These are phyloP conservation scores for Capronia americana DNA, from an alignment of 2,329 filamentous ascomycete genomes.

Conservation along the genomic window DNA sequence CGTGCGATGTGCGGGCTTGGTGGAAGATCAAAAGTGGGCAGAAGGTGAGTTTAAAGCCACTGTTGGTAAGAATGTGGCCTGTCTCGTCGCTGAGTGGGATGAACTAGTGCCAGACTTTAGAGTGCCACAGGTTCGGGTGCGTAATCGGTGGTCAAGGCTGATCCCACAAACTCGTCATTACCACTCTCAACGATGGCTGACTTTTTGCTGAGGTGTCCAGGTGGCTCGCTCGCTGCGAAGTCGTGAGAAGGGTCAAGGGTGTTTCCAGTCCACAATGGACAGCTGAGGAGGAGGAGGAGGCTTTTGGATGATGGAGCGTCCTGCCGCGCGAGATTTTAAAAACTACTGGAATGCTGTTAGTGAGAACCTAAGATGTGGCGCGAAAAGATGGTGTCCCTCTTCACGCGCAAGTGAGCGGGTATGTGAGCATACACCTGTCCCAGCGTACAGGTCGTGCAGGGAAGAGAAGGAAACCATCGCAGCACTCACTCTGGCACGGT, in stretches of 20 bases:
- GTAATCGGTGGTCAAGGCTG: conserved; percentile 8
- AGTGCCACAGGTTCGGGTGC: conserved; percentile 11
- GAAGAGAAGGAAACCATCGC: neutral
- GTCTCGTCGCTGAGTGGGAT: conserved; percentile 10
- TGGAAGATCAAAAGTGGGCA: conserved; percentile 39
- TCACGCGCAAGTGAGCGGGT: conserved; percentile 7
- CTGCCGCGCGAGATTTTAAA: neutral
- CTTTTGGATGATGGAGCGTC: neutral
- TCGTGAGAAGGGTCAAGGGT: neutral
- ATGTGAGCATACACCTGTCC: neutral
- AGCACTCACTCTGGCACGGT: neutral
- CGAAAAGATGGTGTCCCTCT: neutral
- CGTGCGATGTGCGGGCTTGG: conserved; percentile 34
- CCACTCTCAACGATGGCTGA: conserved; percentile 7
- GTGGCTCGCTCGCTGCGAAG: neutral
- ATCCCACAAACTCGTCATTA: conserved; percentile 7
- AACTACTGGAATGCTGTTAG: neutral
- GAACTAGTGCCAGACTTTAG: conserved; percentile 11
- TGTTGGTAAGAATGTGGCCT: conserved; percentile 18
- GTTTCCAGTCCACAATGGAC: neutral
- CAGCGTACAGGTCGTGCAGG: neutral
- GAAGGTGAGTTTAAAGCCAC: conserved; percentile 35
- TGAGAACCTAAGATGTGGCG: neutral
- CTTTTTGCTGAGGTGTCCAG: neutral
- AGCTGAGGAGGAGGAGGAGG: neutral